phyloP scores from a whole-genome alignment of 208 protist species.

The Leishmania braziliensis region DNA sequence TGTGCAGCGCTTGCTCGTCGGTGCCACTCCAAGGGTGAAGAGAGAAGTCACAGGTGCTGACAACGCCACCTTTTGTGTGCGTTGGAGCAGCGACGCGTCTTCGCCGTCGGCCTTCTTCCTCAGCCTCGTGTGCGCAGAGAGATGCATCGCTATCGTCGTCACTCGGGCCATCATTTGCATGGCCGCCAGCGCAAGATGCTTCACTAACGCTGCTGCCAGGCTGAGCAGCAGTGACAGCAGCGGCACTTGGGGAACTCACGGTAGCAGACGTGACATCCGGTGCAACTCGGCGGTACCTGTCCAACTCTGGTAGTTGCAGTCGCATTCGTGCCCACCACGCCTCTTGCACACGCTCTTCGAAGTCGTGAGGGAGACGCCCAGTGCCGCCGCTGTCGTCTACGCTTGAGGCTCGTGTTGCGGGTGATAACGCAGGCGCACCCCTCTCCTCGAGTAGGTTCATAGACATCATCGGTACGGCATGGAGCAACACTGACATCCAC shows the following conservation, averaged over 20 bases:
- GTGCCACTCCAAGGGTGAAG: background rate
- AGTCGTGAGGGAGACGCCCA: background rate
- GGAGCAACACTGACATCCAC: constrained; percentile 23
- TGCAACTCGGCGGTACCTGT: constrained; percentile 1
- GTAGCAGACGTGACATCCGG: background rate
- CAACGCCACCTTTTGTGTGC: background rate
- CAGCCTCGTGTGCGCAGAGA: constrained; percentile 43
- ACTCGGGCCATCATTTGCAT: background rate
- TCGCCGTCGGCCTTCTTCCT: constrained; percentile 27
- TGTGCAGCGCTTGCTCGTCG: background rate
- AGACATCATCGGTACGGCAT: background rate
- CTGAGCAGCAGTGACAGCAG: background rate
- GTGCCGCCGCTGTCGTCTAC: background rate
- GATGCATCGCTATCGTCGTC: constrained; percentile 28
- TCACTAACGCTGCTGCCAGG: background rate
- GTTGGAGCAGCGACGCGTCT: background rate
- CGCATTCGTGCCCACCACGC: constrained; percentile 12
- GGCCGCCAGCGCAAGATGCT: background rate
- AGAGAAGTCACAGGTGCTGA: background rate
- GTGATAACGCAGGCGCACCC: background rate
- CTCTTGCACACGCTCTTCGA: background rate
- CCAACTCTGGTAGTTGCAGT: background rate
- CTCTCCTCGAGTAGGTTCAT: background rate
- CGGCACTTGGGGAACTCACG: background rate
- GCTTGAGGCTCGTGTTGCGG: background rate